These are phyloP conservation scores for Globisporangium acanthophoron DNA, from an alignment of 352 stramenopile species.

Conservation along the genomic window DNA sequence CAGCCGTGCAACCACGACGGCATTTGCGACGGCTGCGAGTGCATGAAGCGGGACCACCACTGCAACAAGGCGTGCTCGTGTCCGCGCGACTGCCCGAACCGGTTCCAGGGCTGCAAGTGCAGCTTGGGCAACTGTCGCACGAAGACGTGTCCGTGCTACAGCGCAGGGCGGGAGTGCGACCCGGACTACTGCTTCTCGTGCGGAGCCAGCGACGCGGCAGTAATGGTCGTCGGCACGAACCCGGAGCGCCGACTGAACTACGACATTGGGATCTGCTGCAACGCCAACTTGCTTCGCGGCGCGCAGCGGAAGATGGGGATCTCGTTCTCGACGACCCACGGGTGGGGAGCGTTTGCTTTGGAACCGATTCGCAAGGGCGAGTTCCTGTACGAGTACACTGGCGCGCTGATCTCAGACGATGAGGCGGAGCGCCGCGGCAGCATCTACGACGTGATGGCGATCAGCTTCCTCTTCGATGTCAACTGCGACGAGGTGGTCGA, in stretches of 20 bases:
- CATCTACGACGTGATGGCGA: slow-evolving; percentile 70
- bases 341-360: slow-evolving; percentile 63
- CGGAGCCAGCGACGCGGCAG: slow-evolving; percentile 50
- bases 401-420: slow-evolving; percentile 63
- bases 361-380: slow-evolving; percentile 62
- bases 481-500: slow-evolving; percentile 91
- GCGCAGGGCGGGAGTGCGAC: slow-evolving; percentile 53
- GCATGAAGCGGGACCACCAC: slow-evolving; percentile 38
- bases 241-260: slow-evolving; percentile 19
- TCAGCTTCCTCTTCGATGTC: slow-evolving; percentile 92
- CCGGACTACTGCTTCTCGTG: slow-evolving; percentile 72
- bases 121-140: slow-evolving; percentile 44
- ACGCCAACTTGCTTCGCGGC: slow-evolving; percentile 53
- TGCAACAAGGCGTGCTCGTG: slow-evolving; percentile 65
- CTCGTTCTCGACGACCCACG: slow-evolving; percentile 61
- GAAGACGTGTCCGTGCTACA: slow-evolving; percentile 49
- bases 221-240: slow-evolving; percentile 35
- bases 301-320: slow-evolving; percentile 60
- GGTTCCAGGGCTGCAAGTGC: slow-evolving; percentile 66
- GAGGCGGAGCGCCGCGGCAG: slow-evolving; percentile 73
- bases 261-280: slow-evolving; percentile 45
- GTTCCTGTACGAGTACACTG: slow-evolving; percentile 73
- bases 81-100: slow-evolving; percentile 52
- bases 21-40: slow-evolving; percentile 52
- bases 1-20: slow-evolving; percentile 57